Base-by-base conservation (phyloP, 371 early-diverging fungal genomes). In the Mortierella sp. region DNA sequence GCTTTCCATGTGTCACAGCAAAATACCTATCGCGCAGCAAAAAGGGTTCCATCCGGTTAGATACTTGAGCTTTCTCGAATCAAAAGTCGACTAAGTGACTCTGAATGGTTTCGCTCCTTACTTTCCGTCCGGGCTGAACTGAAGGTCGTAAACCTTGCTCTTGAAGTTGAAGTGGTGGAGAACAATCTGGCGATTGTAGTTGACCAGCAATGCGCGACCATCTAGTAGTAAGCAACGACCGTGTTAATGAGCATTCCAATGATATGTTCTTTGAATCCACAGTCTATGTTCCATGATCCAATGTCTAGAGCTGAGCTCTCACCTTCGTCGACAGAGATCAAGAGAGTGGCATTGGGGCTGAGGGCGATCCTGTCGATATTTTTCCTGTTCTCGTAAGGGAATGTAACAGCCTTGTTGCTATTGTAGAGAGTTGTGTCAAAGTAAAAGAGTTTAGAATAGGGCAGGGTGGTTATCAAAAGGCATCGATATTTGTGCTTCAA, bases 241-340 rank as follows among this genome's bases (percentile, higher is more conserved):
- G 14, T 70, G 44, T 63, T 14, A n/a, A 41, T 14, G 27, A 44
- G 5, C 24, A 46, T 55, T 38, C 29, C 55, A 0, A 11, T 32
- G 71, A 7, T 44, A 21, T n/a, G 35, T 18, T 63, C 38, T 18
- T 18, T 63, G 60, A 10, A 24, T 65, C 2, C 24, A 21, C 21
- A 8, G 18, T 18, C 38, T n/a, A 18, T 11, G 29, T n/a, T 29
- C 29, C 51, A 35, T 24, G 56, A 29, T 41, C 7, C 54, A 38
- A 32, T 70, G 43, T 38, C 65, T 63, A 68, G 41, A 38, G 8
- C 24, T 68, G 41, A 6, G 68, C 21, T 68, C 75, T 49, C 85
- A 95, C 96, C 95, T 92, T 97, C 97, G 82, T 99, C 99, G 5
- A 99, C 93, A 5, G 96, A 92, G 55, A 99, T 91, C 77, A 99